A percentile compares a stretch with the other conserved stretches of the same genome.
These are phyloP conservation scores for Aspergillus ruber DNA, from an alignment of 2,329 filamentous ascomycete species.

Conservation along the genomic window DNA sequence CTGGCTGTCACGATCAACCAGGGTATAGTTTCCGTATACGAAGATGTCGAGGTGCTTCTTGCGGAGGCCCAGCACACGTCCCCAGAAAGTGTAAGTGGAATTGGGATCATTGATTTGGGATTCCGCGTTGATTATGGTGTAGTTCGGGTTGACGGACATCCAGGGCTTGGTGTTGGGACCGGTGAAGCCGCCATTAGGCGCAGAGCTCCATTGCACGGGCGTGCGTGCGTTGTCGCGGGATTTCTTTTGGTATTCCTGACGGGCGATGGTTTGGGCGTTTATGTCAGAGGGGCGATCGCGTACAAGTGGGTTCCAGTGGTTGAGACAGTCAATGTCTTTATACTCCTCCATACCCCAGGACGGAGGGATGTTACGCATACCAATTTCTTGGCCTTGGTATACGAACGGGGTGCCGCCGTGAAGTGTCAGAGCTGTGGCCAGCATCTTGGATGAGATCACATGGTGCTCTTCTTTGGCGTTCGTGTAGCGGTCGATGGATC, in stretches of 20 bases:
- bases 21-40: constrained; percentile 59
- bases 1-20: constrained; percentile 47
- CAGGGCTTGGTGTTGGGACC: constrained; percentile 50
- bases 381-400: constrained; percentile 66
- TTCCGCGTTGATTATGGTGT: constrained; percentile 56
- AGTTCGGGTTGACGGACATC: constrained; percentile 65
- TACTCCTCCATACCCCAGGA: constrained; percentile 60
- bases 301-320: constrained; percentile 47
- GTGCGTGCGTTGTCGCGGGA: constrained; percentile 62
- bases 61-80: constrained; percentile 51
- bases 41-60: constrained; percentile 58
- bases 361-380: constrained; percentile 58
- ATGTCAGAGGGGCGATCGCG: constrained; percentile 21
- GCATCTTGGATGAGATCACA: constrained; percentile 51
- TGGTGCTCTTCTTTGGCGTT: constrained; percentile 47
- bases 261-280: constrained; percentile 22
- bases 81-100: constrained; percentile 59
- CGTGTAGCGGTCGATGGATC: constrained; percentile 52
- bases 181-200: constrained; percentile 60
- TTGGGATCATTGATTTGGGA: constrained; percentile 30
- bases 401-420: constrained; percentile 59
- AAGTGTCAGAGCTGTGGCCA: constrained; percentile 52
- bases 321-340: constrained; percentile 58
- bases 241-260: constrained; percentile 34
- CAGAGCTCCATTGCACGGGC: constrained; percentile 65